These are phyloP conservation scores for Microdochium trichocladiopsis DNA, from an alignment of 2,329 filamentous ascomycete species.

Conservation along the genomic window DNA sequence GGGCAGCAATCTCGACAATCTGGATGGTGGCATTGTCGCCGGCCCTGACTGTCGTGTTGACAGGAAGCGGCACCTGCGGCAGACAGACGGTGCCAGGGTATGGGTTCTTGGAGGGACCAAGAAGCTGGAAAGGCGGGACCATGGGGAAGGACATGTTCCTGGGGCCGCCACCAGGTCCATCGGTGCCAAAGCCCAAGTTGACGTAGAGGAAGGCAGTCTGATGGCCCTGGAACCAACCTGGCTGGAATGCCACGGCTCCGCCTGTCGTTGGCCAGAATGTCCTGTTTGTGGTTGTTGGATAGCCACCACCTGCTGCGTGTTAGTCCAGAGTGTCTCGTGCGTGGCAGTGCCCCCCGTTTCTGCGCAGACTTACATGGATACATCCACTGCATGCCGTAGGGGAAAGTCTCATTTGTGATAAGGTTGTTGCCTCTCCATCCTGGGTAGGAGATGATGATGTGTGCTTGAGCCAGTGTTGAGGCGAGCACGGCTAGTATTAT, in stretches of 20 bases:
- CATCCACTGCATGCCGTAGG: slow-evolving; percentile 91
- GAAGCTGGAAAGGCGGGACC: slow-evolving; percentile 72
- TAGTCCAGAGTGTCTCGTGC: neutral
- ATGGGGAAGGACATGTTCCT: slow-evolving; percentile 83
- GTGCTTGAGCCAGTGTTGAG: slow-evolving; percentile 50
- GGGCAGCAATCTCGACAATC: slow-evolving; percentile 73
- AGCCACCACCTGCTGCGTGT: slow-evolving; percentile 65
- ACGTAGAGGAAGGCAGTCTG: slow-evolving; percentile 76
- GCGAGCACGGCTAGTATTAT: slow-evolving; percentile 34
- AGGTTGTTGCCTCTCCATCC: slow-evolving; percentile 85
- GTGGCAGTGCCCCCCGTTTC: neutral
- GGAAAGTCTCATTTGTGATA: slow-evolving; percentile 68
- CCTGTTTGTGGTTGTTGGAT: slow-evolving; percentile 69
- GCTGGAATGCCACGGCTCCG: slow-evolving; percentile 84
- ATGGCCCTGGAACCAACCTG: slow-evolving; percentile 94
- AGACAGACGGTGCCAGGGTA: slow-evolving; percentile 87
- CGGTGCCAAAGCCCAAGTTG: slow-evolving; percentile 79
- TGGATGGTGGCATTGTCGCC: slow-evolving; percentile 93
- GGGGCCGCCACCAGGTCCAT: slow-evolving; percentile 57
- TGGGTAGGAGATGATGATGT: slow-evolving; percentile 80
- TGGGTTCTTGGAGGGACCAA: slow-evolving; percentile 73
- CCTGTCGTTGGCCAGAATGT: slow-evolving; percentile 87
- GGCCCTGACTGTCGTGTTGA: slow-evolving; percentile 59
- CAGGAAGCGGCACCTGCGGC: slow-evolving; percentile 79
- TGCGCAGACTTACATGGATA: slow-evolving; percentile 72